Conservation (phyloP, 129 eudicot species). For the Saposhnikovia divaricata region DNA sequence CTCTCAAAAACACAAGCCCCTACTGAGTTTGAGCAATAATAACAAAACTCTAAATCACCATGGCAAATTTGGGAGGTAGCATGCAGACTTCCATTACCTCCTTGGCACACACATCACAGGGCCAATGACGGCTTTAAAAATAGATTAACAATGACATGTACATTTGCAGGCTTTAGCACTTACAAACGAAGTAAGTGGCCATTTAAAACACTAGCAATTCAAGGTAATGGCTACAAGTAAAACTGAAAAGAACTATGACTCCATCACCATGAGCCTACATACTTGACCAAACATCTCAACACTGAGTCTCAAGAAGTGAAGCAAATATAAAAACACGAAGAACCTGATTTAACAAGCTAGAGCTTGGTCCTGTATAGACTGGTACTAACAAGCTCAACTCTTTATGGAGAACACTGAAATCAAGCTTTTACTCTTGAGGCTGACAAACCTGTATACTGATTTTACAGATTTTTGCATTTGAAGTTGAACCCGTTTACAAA, state of each 20-base stretch:
- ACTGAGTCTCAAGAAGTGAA: neutral
- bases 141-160: neutral
- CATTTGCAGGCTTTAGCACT: neutral
- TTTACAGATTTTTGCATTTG: neutral
- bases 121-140: neutral
- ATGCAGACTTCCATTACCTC: neutral
- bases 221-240: neutral
- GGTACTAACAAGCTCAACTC: neutral
- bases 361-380: neutral
- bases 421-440: neutral
- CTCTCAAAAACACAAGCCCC: neutral
- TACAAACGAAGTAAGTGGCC: neutral
- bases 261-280: neutral
- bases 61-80: neutral
- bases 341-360: neutral
- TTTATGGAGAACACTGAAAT: neutral
- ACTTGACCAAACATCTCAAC: neutral
- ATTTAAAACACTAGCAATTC: neutral
- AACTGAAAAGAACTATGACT: neutral
- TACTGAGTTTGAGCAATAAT: neutral
- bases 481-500: neutral
- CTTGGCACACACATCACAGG: neutral
- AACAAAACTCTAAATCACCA: neutral
- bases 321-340: neutral
- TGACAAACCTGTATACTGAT: neutral